phyloP scores from a whole-genome alignment of 108 stramenopile genomes.

The Nitzschia sp. region DNA sequence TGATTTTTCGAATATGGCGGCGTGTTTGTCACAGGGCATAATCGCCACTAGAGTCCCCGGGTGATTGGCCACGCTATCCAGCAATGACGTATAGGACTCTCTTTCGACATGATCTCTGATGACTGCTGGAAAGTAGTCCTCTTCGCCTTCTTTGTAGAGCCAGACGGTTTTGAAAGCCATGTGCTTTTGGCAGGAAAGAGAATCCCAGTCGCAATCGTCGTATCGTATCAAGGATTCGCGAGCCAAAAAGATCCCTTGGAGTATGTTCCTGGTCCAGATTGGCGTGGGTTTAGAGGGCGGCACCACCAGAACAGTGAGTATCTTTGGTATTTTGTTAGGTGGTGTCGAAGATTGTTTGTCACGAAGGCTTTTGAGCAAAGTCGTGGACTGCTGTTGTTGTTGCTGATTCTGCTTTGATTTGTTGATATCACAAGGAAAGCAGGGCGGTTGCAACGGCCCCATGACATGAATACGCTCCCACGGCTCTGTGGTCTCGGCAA shows the following conservation, averaged over 20 bases:
- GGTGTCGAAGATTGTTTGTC: background rate
- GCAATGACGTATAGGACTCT: conserved; percentile 5
- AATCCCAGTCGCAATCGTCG: conserved; percentile 31
- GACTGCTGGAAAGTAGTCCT: conserved; percentile 8
- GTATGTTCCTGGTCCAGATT: conserved; percentile 17
- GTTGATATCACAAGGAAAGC: conserved; percentile 7
- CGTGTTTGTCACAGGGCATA: conserved; percentile 9
- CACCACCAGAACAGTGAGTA: conserved; percentile 9
- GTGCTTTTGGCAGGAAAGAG: conserved; percentile 20
- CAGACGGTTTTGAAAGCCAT: conserved; percentile 21
- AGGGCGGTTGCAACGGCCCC: background rate
- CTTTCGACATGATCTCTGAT: conserved; percentile 13
- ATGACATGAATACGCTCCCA: background rate
- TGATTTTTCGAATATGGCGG: conserved; percentile 2
- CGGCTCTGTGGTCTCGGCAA: background rate
- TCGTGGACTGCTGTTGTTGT: background rate
- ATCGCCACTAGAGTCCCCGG: conserved; percentile 15
- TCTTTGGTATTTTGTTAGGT: background rate
- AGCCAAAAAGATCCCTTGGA: conserved; percentile 11
- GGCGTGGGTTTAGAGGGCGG: conserved; percentile 3
- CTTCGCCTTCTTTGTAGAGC: background rate
- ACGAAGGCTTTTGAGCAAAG: no score
- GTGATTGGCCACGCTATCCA: conserved; percentile 14
- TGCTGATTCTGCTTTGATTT: background rate
- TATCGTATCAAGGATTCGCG: conserved; percentile 13